These are phyloP conservation scores for Ustilago esculenta DNA, from an alignment of 1,284 basidiomycete genomes.

Conservation along the genomic window DNA sequence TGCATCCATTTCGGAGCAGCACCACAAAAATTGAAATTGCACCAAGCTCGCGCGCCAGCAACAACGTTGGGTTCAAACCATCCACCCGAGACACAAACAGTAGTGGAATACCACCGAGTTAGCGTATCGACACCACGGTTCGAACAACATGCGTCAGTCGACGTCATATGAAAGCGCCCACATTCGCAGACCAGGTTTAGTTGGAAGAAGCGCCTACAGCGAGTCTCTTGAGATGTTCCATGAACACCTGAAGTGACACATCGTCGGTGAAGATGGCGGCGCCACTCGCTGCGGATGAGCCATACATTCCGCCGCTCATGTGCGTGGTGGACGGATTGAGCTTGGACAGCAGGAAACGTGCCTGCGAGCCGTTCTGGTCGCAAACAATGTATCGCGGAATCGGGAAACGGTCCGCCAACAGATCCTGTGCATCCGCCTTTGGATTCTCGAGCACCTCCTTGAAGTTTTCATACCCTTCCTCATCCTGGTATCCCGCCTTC, in stretches of 20 bases:
- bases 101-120: neutral
- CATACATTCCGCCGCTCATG: constrained; percentile 77
- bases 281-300: constrained; percentile 71
- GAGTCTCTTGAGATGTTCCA: constrained; percentile 69
- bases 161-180: too few relatives aligned
- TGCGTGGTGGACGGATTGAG: constrained; percentile 98
- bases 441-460: constrained; percentile 91
- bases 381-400: constrained; percentile 98
- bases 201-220: constrained; percentile 63
- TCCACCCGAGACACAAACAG: neutral
- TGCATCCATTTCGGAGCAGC: too few relatives aligned
- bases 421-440: constrained; percentile 76
- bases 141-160: too few relatives aligned
- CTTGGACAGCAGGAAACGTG: constrained; percentile 94
- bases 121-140: too few relatives aligned
- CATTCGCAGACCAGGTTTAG: too few relatives aligned
- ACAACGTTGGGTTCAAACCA: neutral
- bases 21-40: too few relatives aligned
- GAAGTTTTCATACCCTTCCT: constrained; percentile 98
- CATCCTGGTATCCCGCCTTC: constrained; percentile 98
- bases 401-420: constrained; percentile 92
- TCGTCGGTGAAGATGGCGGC: constrained; percentile 99
- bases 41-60: too few relatives aligned
- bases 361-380: constrained; percentile 96
- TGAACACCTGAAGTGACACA: constrained; percentile 72